Evolutionary conservation across 345 rosid genomes (phyloP), one percentile per base, ranked within the genome.

Genomic region (Acer negundo): DNA sequence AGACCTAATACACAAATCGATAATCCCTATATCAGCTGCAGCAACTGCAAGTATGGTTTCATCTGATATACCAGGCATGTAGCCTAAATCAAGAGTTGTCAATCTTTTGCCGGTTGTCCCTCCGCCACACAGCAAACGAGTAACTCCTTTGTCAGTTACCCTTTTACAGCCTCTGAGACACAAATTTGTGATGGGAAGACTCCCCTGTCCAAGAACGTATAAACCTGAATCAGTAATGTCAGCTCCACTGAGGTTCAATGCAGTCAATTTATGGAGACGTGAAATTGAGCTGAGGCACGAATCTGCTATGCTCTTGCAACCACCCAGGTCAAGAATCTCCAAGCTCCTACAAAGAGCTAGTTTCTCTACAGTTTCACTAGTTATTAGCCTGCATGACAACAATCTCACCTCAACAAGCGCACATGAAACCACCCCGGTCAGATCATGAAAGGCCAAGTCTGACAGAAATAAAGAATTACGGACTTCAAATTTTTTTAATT

Each of bases 281-380:
- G 87, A 83, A 19, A 90, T 73, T 31, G 86, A 80, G 73, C 64
- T 40, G 74, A 92, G 82, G 80, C 97, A 85, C 7, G 86, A 78
- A 85, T 92, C 89, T 16, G 91, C 82, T 53, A 92, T 73, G 70
- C 97, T 90, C 86, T 82, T 85, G 88, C 93, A 90, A 70, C 93
- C 87, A 22, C 86, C 76, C 31, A 90, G 84, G 80, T 92, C 90
- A 69, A 92, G 90, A 75, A 89, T 69, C 87, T 87, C 91, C 74
- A 92, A 77, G 78, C 80, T 86, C 67, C 78, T 80, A 78, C 83
- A 87, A 61, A 77, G 69, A 8, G 84, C 84, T 62, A 92, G 74
- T 77, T 84, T 87, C 87, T 84, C 90, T 78, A 90, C 91, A n/a
- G 94, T 80, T 84, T 90, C 97, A 20, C 97, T 85, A 11, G 91